Conservation (phyloP, 805 yeast species). For the Allodekkera sacchari region DNA sequence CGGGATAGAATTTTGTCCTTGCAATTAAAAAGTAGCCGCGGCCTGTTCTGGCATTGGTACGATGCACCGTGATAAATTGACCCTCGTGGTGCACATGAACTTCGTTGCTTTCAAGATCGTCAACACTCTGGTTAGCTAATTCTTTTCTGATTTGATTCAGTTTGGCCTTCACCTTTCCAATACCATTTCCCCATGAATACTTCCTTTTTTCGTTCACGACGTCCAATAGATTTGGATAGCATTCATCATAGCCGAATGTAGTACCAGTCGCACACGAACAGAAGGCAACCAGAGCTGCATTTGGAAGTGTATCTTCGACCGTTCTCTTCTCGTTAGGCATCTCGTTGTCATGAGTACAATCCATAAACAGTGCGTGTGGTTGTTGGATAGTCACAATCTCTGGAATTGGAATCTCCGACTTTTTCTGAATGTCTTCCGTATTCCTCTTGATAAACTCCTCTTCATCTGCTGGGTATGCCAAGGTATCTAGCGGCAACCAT, state of each 20-base stretch:
- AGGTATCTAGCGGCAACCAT: conserved; percentile 69
- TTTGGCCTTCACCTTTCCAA: conserved; percentile 59
- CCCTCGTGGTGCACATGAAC: conserved; percentile 94
- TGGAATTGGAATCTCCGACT: conserved; percentile 64
- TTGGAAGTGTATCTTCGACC: conserved; percentile 88
- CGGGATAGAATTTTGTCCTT: conserved; percentile 61
- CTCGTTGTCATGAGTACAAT: conserved; percentile 95
- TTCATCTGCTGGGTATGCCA: conserved; percentile 54
- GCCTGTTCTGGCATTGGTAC: conserved; percentile 77
- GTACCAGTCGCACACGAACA: conserved; percentile 94
- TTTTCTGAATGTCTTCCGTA: conserved; percentile 25
- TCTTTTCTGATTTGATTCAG: conserved; percentile 50
- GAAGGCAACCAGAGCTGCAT: conserved; percentile 88
- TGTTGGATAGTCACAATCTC: conserved; percentile 53
- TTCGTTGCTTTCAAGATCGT: conserved; percentile 54
- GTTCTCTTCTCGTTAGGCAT: conserved; percentile 85
- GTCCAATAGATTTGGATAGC: conserved; percentile 73
- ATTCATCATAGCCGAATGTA: conserved; percentile 89
- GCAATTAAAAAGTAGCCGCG: conserved; percentile 85
- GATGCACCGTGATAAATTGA: conserved; percentile 83
- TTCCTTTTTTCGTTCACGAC: conserved; percentile 68
- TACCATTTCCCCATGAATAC: conserved; percentile 57
- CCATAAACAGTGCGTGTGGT: conserved; percentile 96
- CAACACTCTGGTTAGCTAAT: conserved; percentile 50
- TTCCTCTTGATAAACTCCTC: conserved; percentile 20